phyloP scores from a whole-genome alignment of 108 stramenopile species.

The Licmophora abbreviata region DNA sequence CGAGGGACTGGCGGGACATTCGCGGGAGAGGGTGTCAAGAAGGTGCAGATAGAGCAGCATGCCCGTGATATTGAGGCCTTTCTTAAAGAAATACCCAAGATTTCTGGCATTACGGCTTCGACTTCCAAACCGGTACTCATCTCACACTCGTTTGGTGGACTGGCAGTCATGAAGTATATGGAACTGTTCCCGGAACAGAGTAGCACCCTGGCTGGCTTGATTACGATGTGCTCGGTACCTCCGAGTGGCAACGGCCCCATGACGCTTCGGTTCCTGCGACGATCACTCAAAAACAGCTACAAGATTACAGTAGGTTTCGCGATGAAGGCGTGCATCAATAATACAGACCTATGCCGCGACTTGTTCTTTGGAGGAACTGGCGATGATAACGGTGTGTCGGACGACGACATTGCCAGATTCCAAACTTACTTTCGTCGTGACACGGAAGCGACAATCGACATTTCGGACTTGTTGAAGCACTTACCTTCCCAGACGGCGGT shows the following conservation, averaged over 20 bases:
- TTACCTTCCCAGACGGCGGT: constrained; percentile 23
- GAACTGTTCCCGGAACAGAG: constrained; percentile 16
- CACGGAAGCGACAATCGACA: constrained; percentile 43
- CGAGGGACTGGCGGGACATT: constrained; percentile 60
- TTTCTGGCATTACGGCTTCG: constrained; percentile 1
- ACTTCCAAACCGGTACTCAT: constrained; percentile 32
- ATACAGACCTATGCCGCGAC: constrained; percentile 34
- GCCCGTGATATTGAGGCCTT: constrained; percentile 33
- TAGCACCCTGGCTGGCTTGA: constrained; percentile 34
- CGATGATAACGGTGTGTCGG: constrained; percentile 46
- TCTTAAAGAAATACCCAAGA: constrained; percentile 13
- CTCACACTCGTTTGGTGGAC: constrained; percentile 51
- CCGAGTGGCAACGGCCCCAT: constrained; percentile 80
- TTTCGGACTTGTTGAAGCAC: constrained; percentile 29
- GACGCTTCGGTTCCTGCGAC: constrained; percentile 36
- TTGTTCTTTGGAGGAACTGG: constrained; percentile 52
- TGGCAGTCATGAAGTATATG: constrained; percentile 50
- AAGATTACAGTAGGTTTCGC: constrained; percentile 60
- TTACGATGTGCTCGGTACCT: constrained; percentile 73
- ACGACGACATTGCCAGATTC: constrained; percentile 44
- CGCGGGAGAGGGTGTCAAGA: constrained; percentile 60
- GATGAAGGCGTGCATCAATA: constrained; percentile 31
- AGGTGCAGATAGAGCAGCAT: constrained; percentile 49
- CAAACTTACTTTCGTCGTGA: constrained; percentile 46
- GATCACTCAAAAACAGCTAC: constrained; percentile 35